Evolutionary conservation across 2,329 filamentous ascomycete species (phyloP).

Genomic region (Gaeumannomyces tritici): DNA sequence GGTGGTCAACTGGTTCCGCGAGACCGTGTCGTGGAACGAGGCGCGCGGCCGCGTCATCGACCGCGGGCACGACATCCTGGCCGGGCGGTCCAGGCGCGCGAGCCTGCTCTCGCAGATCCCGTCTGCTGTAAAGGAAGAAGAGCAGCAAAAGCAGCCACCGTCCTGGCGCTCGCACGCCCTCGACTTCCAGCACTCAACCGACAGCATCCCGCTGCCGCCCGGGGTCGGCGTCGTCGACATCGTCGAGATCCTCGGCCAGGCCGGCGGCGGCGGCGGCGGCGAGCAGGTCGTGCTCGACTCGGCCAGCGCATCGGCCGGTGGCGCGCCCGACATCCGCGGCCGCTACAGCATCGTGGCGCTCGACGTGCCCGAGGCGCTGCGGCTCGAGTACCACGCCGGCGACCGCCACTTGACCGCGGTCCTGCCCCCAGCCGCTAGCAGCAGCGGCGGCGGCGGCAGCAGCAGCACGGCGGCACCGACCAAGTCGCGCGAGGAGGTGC

Average conservation of each 20-base stretch:
- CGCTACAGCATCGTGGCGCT: conserved; percentile 68
- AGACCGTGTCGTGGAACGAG: conserved; percentile 52
- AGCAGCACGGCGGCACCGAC: too few relatives aligned
- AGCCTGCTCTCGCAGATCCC: conserved; percentile 21
- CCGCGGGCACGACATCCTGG: conserved; percentile 11
- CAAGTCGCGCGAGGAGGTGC: conserved; percentile 16
- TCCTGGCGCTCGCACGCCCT: conserved; percentile 3
- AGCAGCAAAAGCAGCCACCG: not conserved
- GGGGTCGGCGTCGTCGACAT: conserved; percentile 43
- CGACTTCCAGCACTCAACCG: conserved; percentile 20
- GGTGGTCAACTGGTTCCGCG: conserved; percentile 66
- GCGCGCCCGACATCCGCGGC: conserved; percentile 39
- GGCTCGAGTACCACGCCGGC: conserved; percentile 47
- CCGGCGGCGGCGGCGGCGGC: conserved; percentile 17
- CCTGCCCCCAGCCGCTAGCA: conserved; percentile 6
- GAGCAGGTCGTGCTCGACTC: conserved; percentile 52
- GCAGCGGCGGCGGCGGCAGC: conserved; percentile 5
- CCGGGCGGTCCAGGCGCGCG: conserved; percentile 20
- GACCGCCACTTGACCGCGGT: conserved; percentile 27
- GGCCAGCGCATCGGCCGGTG: conserved; percentile 36
- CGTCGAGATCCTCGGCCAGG: conserved; percentile 37
- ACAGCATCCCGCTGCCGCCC: conserved; percentile 30
- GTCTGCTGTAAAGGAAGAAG: not conserved
- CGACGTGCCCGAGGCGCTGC: conserved; percentile 44
- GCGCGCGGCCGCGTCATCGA: conserved; percentile 11